phyloP scores from a whole-genome alignment of 495 filamentous ascomycete species.

The Darksidea phi region DNA sequence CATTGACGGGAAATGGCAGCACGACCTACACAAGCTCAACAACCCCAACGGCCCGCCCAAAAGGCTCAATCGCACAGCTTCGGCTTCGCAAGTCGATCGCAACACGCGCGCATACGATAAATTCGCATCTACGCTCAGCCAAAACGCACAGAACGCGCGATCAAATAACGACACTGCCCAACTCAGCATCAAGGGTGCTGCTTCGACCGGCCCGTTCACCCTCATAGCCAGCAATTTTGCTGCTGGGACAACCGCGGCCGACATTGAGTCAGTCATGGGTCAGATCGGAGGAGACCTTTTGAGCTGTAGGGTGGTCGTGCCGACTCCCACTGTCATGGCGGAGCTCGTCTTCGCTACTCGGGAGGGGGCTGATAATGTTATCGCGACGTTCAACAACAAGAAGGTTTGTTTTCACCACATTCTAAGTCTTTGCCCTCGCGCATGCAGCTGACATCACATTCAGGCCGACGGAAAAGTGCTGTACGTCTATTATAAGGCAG shows the following conservation, averaged over 20 bases:
- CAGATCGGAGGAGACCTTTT: conserved; percentile 66
- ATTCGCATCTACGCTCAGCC: conserved; percentile 39
- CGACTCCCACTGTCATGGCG: conserved; percentile 74
- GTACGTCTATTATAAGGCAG: conserved; percentile 65
- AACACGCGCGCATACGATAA: conserved; percentile 36
- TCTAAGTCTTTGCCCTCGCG: neutral
- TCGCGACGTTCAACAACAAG: conserved; percentile 83
- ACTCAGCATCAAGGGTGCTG: conserved; percentile 75
- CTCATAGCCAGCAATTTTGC: conserved; percentile 89
- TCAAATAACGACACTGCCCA: conserved; percentile 47
- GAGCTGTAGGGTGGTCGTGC: conserved; percentile 68
- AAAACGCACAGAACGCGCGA: conserved; percentile 28
- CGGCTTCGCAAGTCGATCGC: conserved; percentile 34
- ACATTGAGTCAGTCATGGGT: conserved; percentile 84
- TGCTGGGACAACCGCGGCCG: conserved; percentile 86
- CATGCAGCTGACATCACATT: too few relatives aligned
- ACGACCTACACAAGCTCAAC: conserved; percentile 32
- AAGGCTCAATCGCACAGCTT: conserved; percentile 30
- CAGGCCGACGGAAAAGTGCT: conserved; percentile 86
- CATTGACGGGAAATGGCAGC: conserved; percentile 35
- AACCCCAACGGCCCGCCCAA: conserved; percentile 21
- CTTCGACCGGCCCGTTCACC: conserved; percentile 65
- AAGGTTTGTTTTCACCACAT: conserved; percentile 56
- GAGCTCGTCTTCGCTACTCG: conserved; percentile 81
- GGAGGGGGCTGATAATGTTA: conserved; percentile 73